These are phyloP conservation scores for Daldinia concentrica DNA, from an alignment of 495 filamentous ascomycete genomes.

Conservation along the genomic window DNA sequence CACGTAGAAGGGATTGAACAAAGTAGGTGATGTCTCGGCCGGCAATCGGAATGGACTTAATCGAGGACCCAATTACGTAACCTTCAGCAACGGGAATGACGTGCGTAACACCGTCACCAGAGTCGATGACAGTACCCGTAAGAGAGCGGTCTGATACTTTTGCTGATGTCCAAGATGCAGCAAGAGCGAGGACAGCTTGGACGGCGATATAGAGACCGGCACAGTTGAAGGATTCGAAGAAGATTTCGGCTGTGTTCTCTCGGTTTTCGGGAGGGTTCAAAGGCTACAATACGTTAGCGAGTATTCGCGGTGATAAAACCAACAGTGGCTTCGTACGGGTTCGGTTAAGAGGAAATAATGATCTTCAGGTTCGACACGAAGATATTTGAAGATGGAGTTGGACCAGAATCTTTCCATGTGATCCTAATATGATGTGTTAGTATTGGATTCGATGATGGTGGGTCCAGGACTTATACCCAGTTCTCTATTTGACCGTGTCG, in stretches of 20 bases:
- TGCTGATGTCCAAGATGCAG: constrained; percentile 96
- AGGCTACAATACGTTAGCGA: constrained; percentile 66
- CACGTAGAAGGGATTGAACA: constrained; percentile 92
- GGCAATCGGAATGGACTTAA: constrained; percentile 98
- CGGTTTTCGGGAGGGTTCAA: constrained; percentile 98
- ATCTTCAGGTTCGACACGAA: constrained; percentile 97
- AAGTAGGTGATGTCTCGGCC: constrained; percentile 98
- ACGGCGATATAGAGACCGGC: constrained; percentile 98
- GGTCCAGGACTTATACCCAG: constrained; percentile 68
- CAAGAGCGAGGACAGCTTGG: constrained; percentile 94
- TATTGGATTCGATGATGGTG: not conserved
- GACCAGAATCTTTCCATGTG: constrained; percentile 99
- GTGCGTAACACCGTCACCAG: constrained; percentile 97
- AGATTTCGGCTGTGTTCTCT: constrained; percentile 98
- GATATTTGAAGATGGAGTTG: constrained; percentile 99
- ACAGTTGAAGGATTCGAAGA: constrained; percentile 99
- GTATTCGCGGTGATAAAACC: not conserved
- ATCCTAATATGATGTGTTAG: constrained; percentile 66
- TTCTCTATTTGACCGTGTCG: constrained; percentile 98
- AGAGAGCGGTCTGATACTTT: constrained; percentile 98
- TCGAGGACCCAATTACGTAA: constrained; percentile 97
- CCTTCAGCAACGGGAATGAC: constrained; percentile 98
- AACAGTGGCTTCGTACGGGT: constrained; percentile 66
- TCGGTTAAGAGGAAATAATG: constrained; percentile 98
- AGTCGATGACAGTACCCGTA: constrained; percentile 97